Evolutionary conservation across 1,284 basidiomycete species (phyloP), one percentile per base, ranked within the genome.

Genomic region (Tetrapyrgos nigripes): DNA sequence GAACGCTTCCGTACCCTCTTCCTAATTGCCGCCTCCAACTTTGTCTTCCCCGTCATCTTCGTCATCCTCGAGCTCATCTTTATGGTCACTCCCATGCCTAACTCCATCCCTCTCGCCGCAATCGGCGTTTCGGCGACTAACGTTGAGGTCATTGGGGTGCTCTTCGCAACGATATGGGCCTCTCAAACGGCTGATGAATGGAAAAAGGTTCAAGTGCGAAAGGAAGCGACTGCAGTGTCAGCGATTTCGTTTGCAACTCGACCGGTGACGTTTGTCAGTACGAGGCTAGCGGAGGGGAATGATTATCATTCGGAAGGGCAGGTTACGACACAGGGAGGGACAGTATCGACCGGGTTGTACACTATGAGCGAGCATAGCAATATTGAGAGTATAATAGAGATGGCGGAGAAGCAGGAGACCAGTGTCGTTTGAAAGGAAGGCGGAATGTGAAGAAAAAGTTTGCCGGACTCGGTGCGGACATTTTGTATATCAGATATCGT

Each of bases 11-110:
- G 50, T 8, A 59, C 35, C 1, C 57, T 62, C 1, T 28, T 66
- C 17, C 52, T 24, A 10, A 50, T 50, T 19, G 10, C 49, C 11
- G 24, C 51, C 29, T 63, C 64, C 33, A 50, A 50, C 14, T 60
- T 62, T 26, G 55, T 47, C 27, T 47, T 50, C 44, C 37, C 37
- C 17, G 17, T 40, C 37, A n/a, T 40, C 17, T 40, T 40, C 19
- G 37, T 40, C 37, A 40, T 40, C 6, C 8, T 40, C 17, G 37
- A 40, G 19, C 37, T 40, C 37, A 40, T 11, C 19, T 40, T 40
- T 5, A 40, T 40, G 8, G 19, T 17, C 17, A 17, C 5, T 9
- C 14, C 37, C 19, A n/a, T n/a, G n/a, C n/a, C 37, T 9, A 40
- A 40, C 6, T 4, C 6, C 5, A 40, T n/a, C 19, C 14, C 37